Evolutionary conservation across 176 grass and related monocot genomes (phyloP), one percentile per base, ranked within the genome.

Genomic region (Stipa capillata): DNA sequence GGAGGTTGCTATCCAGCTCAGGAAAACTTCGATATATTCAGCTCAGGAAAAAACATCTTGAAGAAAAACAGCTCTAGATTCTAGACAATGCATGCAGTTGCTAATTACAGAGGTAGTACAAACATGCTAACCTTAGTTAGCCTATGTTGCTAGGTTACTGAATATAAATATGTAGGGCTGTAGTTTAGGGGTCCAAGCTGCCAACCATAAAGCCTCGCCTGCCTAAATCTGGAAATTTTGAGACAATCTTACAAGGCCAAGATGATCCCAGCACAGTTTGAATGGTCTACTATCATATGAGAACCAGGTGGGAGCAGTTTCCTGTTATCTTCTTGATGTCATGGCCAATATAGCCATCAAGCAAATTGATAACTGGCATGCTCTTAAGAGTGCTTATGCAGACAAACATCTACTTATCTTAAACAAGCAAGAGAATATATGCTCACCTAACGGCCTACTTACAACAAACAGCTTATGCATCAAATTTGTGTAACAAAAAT

Each of bases 391-490:
- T 58, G 53, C 15, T 60, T 44, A 31, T 76, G 39, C 55, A 51
- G 16, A 29, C 31, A 34, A 51, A 33, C 9, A 51, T 72, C 44
- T 48, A 72, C 68, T 47, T 32, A 49, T 49, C 41, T 71, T 72
- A 72, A 50, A 51, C 45, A 77, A 45, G 39, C 0, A 61, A 44
- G 55, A 20, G 55, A 32, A 62, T 48, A 16, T 6, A 9, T 77
- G 41, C 41, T 62, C 64, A 41, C 17, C 25, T 69, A 80, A 69
- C 11, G 12, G 49, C 36, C 24, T 33, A 14, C 57, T 83, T 36
- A 24, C 7, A 37, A 72, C 65, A 88, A 79, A 29, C 3, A 72
- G 69, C 17, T 86, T 74, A 70, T 29, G 32, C 36, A 73, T 55
- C 33, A 18, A 65, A 84, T 9, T 74, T 64, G 65, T 34, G 25